Evolutionary conservation across 2,329 filamentous ascomycete genomes (phyloP).

Genomic region (Periglandula ipomoeae): DNA sequence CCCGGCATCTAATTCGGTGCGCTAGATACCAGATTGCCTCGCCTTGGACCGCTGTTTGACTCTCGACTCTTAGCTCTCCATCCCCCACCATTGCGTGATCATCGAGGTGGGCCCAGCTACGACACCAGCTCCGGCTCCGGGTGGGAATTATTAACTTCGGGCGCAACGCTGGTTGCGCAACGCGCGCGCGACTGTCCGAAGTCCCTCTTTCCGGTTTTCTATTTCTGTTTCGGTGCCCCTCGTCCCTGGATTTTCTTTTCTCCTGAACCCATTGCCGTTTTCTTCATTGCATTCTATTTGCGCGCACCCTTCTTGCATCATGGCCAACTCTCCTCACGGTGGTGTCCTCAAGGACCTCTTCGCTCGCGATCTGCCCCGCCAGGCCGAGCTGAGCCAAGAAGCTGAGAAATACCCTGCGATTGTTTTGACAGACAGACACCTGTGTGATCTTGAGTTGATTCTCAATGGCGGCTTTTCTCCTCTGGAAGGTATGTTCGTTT

Average conservation of each 20-base stretch:
- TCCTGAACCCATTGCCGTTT: conserved; percentile 8
- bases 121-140: conserved; percentile 3
- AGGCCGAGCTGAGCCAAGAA: conserved; percentile 70
- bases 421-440: conserved; percentile 81
- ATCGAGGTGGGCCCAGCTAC: conserved; percentile 5
- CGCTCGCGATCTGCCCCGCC: conserved; percentile 79
- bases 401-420: conserved; percentile 81
- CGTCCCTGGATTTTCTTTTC: background rate
- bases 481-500: conserved; percentile 66
- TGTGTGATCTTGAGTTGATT: conserved; percentile 95
- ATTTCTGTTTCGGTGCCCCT: background rate
- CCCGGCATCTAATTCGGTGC: background rate
- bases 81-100: conserved; percentile 25
- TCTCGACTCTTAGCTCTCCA: conserved; percentile 10
- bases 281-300: background rate
- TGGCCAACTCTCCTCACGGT: conserved; percentile 71
- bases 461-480: conserved; percentile 97
- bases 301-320: conserved; percentile 22
- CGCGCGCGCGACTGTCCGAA: conserved; percentile 3
- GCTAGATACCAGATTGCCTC: too few relatives aligned
- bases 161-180: background rate
- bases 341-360: conserved; percentile 97
- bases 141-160: background rate
- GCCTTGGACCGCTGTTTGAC: conserved; percentile 6
- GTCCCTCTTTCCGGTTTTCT: conserved; percentile 6